Percentiles rank a stretch among this genome's conserved stretches.
Evolutionary conservation across 1,284 basidiomycete genomes (phyloP).

Genomic region (Leccinum griseonigrum): DNA sequence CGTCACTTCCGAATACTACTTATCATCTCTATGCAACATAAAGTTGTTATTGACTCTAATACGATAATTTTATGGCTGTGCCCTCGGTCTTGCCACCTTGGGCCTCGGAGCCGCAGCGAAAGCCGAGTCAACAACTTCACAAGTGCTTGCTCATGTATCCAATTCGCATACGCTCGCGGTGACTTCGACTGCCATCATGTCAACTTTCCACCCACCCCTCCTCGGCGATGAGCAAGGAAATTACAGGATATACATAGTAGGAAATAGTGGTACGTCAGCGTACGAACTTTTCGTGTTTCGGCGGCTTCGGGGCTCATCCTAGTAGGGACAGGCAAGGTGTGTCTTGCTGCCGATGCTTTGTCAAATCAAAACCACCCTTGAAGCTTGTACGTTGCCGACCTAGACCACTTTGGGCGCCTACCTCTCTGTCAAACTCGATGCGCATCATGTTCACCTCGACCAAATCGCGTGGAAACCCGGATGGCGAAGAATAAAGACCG

Average conservation of each 20-base stretch:
- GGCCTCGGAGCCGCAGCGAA: not conserved
- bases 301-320: not conserved
- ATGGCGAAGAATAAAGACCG: conserved; percentile 38
- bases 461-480: conserved; percentile 46
- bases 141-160: not conserved
- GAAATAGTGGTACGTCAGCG: conserved; percentile 49
- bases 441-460: conserved; percentile 48
- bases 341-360: conserved; percentile 7
- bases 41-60: too few species aligned
- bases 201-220: conserved; percentile 35
- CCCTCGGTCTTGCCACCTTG: not conserved
- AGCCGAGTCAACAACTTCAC: not conserved
- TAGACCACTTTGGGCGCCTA: conserved; percentile 50
- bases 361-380: not conserved
- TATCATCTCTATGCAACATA: too few species aligned
- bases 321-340: conserved; percentile 46
- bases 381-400: not conserved
- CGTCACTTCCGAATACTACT: too few species aligned
- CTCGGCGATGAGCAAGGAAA: conserved; percentile 46
- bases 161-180: not conserved
- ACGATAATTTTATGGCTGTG: not conserved
- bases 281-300: not conserved
- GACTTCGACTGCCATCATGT: conserved; percentile 12
- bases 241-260: conserved; percentile 50
- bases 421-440: conserved; percentile 43